Evolutionary conservation across 768 basidiomycete species (phyloP).

Genomic region (Infundibulicybe gibba): DNA sequence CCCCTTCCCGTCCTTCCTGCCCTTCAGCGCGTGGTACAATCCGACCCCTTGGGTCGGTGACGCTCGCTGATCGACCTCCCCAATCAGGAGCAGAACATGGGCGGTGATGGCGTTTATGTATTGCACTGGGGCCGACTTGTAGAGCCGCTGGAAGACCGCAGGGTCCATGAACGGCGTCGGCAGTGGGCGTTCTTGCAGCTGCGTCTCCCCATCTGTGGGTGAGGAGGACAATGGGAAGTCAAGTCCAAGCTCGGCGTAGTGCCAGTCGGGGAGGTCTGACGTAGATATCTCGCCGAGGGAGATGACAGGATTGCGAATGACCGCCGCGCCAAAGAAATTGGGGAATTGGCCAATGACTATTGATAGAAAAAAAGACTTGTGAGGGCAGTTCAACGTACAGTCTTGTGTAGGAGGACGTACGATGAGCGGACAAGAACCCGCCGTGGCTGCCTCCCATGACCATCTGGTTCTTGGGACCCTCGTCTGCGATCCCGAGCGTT

Average conservation of each 20-base stretch:
- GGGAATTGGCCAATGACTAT: conserved; percentile 65
- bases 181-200: neutral
- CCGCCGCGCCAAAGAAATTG: conserved; percentile 56
- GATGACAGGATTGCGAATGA: conserved; percentile 68
- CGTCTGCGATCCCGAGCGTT: conserved; percentile 41
- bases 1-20: conserved; percentile 17
- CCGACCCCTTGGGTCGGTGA: conserved; percentile 57
- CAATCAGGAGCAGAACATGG: conserved; percentile 57
- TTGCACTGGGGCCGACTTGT: conserved; percentile 52
- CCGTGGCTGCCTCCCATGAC: conserved; percentile 70
- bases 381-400: neutral
- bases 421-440: conserved; percentile 57
- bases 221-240: conserved; percentile 34
- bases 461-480: conserved; percentile 48
- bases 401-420: conserved; percentile 29
- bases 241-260: conserved; percentile 43
- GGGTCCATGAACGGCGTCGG: conserved; percentile 37
- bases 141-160: conserved; percentile 38
- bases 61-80: conserved; percentile 58
- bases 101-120: conserved; percentile 46
- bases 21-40: conserved; percentile 67
- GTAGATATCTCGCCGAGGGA: conserved; percentile 50
- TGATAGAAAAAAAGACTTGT: neutral
- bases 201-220: conserved; percentile 11
- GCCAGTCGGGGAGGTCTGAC: conserved; percentile 74